Evolutionary conservation across 371 early-diverging fungal species (phyloP), one percentile per base, ranked within the genome.

Genomic region (Mortierella sp.): DNA sequence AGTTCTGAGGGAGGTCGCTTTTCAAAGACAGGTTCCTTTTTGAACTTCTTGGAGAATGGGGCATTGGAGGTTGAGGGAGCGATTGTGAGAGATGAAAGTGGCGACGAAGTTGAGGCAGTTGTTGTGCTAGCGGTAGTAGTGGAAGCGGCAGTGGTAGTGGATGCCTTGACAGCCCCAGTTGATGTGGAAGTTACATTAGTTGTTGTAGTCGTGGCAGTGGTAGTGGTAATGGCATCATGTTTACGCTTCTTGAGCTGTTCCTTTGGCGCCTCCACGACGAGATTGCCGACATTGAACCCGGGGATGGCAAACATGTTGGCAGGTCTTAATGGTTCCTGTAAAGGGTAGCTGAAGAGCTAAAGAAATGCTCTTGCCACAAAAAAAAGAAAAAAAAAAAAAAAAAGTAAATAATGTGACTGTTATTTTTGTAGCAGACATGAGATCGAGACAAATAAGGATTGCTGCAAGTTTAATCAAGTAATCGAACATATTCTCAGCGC

Each of bases 401-500:
- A 58, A 36, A 2, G 36, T 15, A 33, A 61, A 43, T 24, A 61
- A 43, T 21, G 43, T 61, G 62, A 32, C 50, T 41, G 53, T n/a
- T 21, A 52, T 21, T 21, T 52, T 52, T 36, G n/a, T n/a, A n/a
- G n/a, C n/a, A n/a, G n/a, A n/a, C n/a, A n/a, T n/a, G n/a, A n/a
- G n/a, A n/a, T n/a, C n/a, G n/a, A n/a, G n/a, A n/a, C n/a, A n/a
- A n/a, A n/a, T n/a, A n/a, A n/a, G n/a, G n/a, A n/a, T n/a, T n/a
- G n/a, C n/a, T n/a, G n/a, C n/a, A n/a, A n/a, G n/a, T n/a, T n/a
- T n/a, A n/a, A n/a, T n/a, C n/a, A n/a, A 36, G 36, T 5, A 36
- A 21, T 3, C 24, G 16, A n/a, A 2, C 3, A 11, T 3, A 0
- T 21, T 9, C 33, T 87, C 96, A 96, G 80, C 95, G 93, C 63